Conservation (phyloP, 805 yeast species). For the Schizosaccharomyces osmophilus region DNA sequence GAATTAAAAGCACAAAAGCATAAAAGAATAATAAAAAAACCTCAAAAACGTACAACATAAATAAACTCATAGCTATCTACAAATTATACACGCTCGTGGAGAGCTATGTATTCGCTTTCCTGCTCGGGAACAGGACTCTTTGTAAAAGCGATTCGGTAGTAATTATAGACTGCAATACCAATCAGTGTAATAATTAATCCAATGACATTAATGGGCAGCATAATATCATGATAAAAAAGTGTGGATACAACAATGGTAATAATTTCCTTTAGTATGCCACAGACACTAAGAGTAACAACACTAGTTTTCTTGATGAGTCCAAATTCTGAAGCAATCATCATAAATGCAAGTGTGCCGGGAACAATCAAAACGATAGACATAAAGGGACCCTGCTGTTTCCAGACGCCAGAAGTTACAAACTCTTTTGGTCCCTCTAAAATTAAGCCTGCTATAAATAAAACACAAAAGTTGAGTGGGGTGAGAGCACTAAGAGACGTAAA, state of each 20-base stretch:
- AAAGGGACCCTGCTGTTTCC: slow-evolving; percentile 27
- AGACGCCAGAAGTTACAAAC: slow-evolving; percentile 31
- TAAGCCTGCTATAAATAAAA: slow-evolving; percentile 37
- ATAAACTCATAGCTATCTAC: not conserved
- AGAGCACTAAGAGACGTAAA: slow-evolving; percentile 60
- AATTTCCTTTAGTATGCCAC: slow-evolving; percentile 82
- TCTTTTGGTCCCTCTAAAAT: slow-evolving; percentile 40
- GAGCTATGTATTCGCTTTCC: not conserved
- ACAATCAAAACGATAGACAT: slow-evolving; percentile 38
- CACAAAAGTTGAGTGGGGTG: slow-evolving; percentile 58
- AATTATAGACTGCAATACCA: slow-evolving; percentile 69
- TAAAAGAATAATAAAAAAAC: not conserved
- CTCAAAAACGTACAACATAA: not conserved
- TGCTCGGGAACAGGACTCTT: not conserved
- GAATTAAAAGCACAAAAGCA: too few relatives aligned
- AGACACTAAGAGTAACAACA: slow-evolving; percentile 64
- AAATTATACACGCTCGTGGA: not conserved
- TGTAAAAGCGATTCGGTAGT: slow-evolving; percentile 1
- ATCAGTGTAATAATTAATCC: slow-evolving; percentile 54
- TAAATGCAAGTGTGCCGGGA: slow-evolving; percentile 73
- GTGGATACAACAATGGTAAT: slow-evolving; percentile 52
- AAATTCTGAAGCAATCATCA: slow-evolving; percentile 71
- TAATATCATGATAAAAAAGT: slow-evolving; percentile 46
- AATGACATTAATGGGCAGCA: slow-evolving; percentile 39
- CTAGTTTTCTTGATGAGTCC: slow-evolving; percentile 58